Evolutionary conservation across 768 basidiomycete genomes (phyloP), one percentile per base, ranked within the genome.

Genomic region (Boletus reticuloceps): DNA sequence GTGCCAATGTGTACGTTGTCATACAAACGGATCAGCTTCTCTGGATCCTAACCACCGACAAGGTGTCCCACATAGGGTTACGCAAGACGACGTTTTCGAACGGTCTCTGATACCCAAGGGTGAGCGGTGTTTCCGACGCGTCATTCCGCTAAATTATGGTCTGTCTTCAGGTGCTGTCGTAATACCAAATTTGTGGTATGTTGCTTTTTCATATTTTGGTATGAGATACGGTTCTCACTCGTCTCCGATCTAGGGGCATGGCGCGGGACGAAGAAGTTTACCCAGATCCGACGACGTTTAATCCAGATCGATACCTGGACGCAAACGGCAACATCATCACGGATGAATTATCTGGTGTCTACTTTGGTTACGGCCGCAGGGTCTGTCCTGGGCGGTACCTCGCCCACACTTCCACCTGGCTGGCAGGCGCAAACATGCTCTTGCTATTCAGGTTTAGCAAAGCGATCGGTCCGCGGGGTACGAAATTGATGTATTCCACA

Each of bases 91-190:
- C 39, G 46, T 71, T 16, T 79, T 77, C 50, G 65, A 73, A 36
- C 74, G 75, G 13, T 77, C 77, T 40, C 64, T 77, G 3, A 85
- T 85, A 52, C 83, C 83, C 6, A 75, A 76, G 53, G 83, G 82
- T 58, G n/a, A 17, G 58, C 40, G 6, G 16, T 16, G 14, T 43
- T 13, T 34, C 17, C 27, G 29, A 25, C 13, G 13, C 6, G 34
- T 38, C 17, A 19, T 9, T 50, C 41, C 22, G 19, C 29, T 34
- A 17, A 25, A 25, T 25, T 25, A n/a, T 3, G n/a, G n/a, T 5
- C 9, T 16, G 6, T 20, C n/a, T 6, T 17, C 46, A 69, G 68
- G 63, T 37, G 45, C 65, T n/a, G 17, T 56, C 41, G 51, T 69
- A 7, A 50, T 69, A 49, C 54, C 54, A 13, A 68, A 69, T 34